A percentile compares a stretch with the other conserved stretches of the same genome.
These are phyloP conservation scores for Kazachstania bromeliacearum DNA, from an alignment of 805 yeast species.

Conservation along the genomic window DNA sequence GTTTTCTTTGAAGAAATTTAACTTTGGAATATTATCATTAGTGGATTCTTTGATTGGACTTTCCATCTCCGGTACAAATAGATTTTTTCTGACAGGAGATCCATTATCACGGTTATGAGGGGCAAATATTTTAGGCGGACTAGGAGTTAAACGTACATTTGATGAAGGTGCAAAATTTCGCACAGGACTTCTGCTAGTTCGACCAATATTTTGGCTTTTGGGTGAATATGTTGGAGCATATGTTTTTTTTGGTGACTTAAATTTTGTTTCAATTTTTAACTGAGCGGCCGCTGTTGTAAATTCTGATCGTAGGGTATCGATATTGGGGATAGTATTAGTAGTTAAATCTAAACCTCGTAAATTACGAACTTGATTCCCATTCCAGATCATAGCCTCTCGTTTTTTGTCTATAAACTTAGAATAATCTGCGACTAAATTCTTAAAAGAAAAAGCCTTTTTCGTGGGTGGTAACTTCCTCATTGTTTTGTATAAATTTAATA, in stretches of 20 bases:
- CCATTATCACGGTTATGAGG: slow-evolving; percentile 3
- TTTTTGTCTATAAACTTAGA: slow-evolving; percentile 18
- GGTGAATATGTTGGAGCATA: slow-evolving; percentile 14
- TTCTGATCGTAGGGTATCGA: slow-evolving; percentile 1
- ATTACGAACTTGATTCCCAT: slow-evolving; percentile 15
- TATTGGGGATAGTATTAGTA: slow-evolving; percentile 8
- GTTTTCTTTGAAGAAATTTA: too few species aligned
- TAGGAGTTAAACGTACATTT: not conserved
- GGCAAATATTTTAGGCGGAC: slow-evolving; percentile 8
- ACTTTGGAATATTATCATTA: too few species aligned
- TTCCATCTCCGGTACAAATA: slow-evolving; percentile 5
- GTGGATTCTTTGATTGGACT: not conserved
- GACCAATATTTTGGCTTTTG: not conserved
- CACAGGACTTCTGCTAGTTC: slow-evolving; percentile 6
- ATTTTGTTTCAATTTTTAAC: slow-evolving; percentile 4
- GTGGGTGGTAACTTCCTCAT: slow-evolving; percentile 9
- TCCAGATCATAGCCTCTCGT: slow-evolving; percentile 26
- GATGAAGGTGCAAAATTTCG: slow-evolving; percentile 11
- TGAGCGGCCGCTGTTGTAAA: slow-evolving; percentile 28
- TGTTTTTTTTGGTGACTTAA: slow-evolving; percentile 5
- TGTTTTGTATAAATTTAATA: slow-evolving; percentile 17
- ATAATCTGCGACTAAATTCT: slow-evolving; percentile 22
- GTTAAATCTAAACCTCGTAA: slow-evolving; percentile 13
- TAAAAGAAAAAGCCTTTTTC: slow-evolving; percentile 14
- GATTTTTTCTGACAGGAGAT: slow-evolving; percentile 7